Evolutionary conservation across 352 stramenopile genomes (phyloP).

Genomic region (Globisporangium polare): DNA sequence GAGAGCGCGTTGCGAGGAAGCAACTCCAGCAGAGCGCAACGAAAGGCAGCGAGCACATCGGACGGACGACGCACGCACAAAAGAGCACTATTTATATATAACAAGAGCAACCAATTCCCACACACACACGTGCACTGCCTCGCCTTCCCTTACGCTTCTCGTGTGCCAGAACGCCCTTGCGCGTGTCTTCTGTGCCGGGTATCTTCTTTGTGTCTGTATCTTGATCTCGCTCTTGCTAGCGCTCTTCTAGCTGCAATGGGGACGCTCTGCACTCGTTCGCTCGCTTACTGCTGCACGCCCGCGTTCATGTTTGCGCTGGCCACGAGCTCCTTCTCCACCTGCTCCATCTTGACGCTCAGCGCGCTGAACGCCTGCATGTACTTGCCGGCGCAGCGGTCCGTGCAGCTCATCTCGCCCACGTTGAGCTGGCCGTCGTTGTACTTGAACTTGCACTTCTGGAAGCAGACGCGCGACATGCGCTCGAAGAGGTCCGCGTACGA

Average conservation of each 20-base stretch:
- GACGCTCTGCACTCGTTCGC: too few relatives aligned
- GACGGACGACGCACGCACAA: slow-evolving; percentile 13
- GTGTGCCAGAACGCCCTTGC: background rate
- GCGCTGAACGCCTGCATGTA: slow-evolving; percentile 97
- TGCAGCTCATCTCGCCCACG: slow-evolving; percentile 97
- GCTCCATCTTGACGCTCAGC: slow-evolving; percentile 93
- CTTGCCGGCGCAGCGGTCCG: slow-evolving; percentile 96
- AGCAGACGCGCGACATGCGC: slow-evolving; percentile 89
- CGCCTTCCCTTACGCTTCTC: background rate
- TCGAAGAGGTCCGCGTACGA: slow-evolving; percentile 90
- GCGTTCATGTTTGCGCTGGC: slow-evolving; percentile 51
- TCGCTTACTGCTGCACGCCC: slow-evolving; percentile 30
- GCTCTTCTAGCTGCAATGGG: background rate
- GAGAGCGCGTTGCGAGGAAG: background rate
- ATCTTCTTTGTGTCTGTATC: background rate
- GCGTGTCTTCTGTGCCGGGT: background rate
- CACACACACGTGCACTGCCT: background rate
- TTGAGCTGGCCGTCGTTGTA: slow-evolving; percentile 96
- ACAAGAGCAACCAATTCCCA: slow-evolving; percentile 10
- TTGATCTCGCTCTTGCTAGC: background rate
- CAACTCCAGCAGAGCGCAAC: background rate
- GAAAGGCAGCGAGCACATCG: background rate
- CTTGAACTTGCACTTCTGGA: slow-evolving; percentile 95
- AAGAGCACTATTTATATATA: slow-evolving; percentile 55
- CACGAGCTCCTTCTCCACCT: slow-evolving; percentile 93